A percentile compares a stretch with the other conserved stretches of the same genome.
phyloP scores from a whole-genome alignment of 108 stramenopile genomes.

The Skeletonema tropicum region DNA sequence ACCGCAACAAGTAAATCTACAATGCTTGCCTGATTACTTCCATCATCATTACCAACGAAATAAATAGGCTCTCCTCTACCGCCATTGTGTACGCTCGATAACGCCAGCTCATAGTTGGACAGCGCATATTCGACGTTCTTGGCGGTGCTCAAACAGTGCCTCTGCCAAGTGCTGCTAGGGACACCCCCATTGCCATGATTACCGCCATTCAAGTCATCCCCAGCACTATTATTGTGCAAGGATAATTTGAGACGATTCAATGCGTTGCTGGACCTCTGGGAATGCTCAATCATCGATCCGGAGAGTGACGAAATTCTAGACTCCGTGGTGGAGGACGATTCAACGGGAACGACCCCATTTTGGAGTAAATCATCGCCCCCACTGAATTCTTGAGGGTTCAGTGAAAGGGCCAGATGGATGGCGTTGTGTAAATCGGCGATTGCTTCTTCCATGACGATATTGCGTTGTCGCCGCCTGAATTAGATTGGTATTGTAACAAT shows the following conservation, averaged over 20 bases:
- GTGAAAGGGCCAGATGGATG: slow-evolving; percentile 26
- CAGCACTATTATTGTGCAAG: neutral
- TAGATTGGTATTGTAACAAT: too few relatives aligned
- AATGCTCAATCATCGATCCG: slow-evolving; percentile 24
- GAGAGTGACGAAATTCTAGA: slow-evolving; percentile 35
- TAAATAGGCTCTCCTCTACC: neutral
- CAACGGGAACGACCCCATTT: slow-evolving; percentile 2
- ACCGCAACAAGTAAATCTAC: slow-evolving; percentile 39
- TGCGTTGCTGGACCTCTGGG: neutral
- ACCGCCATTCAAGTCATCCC: neutral
- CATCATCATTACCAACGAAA: neutral
- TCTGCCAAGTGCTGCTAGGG: slow-evolving; percentile 11
- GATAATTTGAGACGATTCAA: slow-evolving; percentile 12
- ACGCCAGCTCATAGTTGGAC: slow-evolving; percentile 22
- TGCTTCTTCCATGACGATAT: slow-evolving; percentile 29
- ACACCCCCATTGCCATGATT: neutral
- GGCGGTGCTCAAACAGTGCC: slow-evolving; percentile 13
- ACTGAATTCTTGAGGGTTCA: neutral
- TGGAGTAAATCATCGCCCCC: slow-evolving; percentile 12
- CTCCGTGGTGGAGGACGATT: slow-evolving; percentile 1
- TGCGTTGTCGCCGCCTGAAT: neutral
- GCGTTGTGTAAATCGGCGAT: slow-evolving; percentile 24
- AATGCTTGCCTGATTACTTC: neutral
- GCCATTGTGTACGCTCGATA: slow-evolving; percentile 14
- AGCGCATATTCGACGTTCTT: slow-evolving; percentile 22